phyloP scores from a whole-genome alignment of 768 basidiomycete species.

The Pholiota conissans region DNA sequence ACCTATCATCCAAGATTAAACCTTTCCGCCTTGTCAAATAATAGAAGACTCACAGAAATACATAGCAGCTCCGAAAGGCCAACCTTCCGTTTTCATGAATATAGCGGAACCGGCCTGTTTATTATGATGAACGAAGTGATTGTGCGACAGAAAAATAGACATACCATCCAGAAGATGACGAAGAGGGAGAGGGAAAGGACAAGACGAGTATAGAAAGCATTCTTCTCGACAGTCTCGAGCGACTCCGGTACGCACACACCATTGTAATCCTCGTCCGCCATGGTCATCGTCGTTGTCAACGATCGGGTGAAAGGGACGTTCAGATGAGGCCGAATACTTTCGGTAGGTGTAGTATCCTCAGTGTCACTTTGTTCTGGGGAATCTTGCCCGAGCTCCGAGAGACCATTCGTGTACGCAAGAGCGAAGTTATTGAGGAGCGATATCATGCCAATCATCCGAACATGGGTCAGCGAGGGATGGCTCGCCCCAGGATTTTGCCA shows the following conservation, averaged over 20 bases:
- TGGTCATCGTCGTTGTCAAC: slow-evolving; percentile 16
- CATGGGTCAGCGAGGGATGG: slow-evolving; percentile 45
- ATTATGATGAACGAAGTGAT: not conserved
- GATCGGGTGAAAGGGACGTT: slow-evolving; percentile 14
- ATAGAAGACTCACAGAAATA: slow-evolving; percentile 68
- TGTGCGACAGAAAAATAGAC: slow-evolving; percentile 13
- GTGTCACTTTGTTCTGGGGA: not conserved
- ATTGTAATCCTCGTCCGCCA: slow-evolving; percentile 29
- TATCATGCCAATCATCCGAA: slow-evolving; percentile 59
- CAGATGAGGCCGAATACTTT: slow-evolving; percentile 9
- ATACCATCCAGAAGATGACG: slow-evolving; percentile 76
- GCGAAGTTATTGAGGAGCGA: slow-evolving; percentile 54
- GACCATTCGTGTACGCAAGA: slow-evolving; percentile 25
- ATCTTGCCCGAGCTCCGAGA: not conserved
- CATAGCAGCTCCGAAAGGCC: slow-evolving; percentile 60
- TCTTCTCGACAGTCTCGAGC: slow-evolving; percentile 45
- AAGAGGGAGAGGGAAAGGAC: slow-evolving; percentile 59
- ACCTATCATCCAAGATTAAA: slow-evolving; percentile 37
- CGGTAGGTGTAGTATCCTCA: slow-evolving; percentile 1
- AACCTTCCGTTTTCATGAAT: slow-evolving; percentile 68
- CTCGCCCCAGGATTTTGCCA: not conserved
- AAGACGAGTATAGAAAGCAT: slow-evolving; percentile 59
- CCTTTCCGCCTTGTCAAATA: no score
- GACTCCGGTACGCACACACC: slow-evolving; percentile 22
- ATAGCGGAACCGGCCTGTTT: slow-evolving; percentile 64